Base-by-base conservation (phyloP, 371 early-diverging fungal genomes). In the Mortierella sp. region DNA sequence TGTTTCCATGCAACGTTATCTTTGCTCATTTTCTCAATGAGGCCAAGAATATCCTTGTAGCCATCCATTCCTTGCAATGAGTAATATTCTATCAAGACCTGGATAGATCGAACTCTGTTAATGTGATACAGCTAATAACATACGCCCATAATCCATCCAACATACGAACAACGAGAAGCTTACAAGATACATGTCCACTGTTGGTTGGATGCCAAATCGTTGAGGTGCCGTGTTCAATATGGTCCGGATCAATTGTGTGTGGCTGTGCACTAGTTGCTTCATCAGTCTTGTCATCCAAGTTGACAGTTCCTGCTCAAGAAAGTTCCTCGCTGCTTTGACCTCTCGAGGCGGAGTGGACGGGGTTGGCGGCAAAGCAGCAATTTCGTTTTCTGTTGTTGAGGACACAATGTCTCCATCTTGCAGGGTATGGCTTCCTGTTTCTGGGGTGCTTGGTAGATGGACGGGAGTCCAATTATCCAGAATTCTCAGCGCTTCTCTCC, bases 231-330 rank as follows among this genome's bases (percentile, higher is more conserved):
- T 60, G 29, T 68, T 69, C 17, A 74, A 22, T 54, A 64, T 60
- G 12, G 68, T 56, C 16, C 76, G 59, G 25, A 74, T 48, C 24
- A 64, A 21, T 43, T 54, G 52, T 2, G 76, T 74, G 19, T 74
- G 76, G 29, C 64, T 67, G 46, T 64, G 52, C 7, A 68, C 76
- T 29, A 93, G 94, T 19, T 80, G 92, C 41, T 78, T 92, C 39
- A 94, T 94, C 80, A 88, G 87, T 52, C 89, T 93, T 61, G 86
- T 89, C 13, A 92, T 89, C 63, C 85, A 85, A 51, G 82, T 89
- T 6, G 51, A 40, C 47, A 73, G 41, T 3, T 66, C 63, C 2
- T 31, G 49, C 25, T 67, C 60, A 40, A 73, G 13, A 7, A 19
- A 6, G 7, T 44, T 49, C 31, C 17, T 49, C 25, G 25, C 39